phyloP scores from a whole-genome alignment of 495 filamentous ascomycete species.

The Mytilinidion resinicola region DNA sequence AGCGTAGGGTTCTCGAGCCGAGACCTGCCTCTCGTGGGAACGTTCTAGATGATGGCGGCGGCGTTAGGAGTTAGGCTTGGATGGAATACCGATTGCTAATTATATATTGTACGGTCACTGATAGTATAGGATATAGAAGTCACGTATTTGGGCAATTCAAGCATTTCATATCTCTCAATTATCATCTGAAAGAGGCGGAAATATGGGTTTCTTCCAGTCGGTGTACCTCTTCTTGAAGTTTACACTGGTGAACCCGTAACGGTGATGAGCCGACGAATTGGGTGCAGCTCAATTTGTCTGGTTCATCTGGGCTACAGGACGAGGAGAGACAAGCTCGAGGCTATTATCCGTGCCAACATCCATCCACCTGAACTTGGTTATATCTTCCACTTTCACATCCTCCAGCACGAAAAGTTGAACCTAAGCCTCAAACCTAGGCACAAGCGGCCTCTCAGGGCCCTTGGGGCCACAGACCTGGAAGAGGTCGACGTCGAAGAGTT shows the following conservation, averaged over 20 bases:
- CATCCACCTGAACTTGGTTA: not conserved
- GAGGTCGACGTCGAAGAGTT: not conserved
- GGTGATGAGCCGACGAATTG: too few relatives aligned
- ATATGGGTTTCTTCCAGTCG: too few relatives aligned
- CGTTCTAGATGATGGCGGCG: conserved; percentile 10
- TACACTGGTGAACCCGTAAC: too few relatives aligned
- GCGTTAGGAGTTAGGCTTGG: not conserved
- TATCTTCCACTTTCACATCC: not conserved
- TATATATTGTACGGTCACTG: too few relatives aligned
- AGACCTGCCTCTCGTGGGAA: conserved; percentile 38
- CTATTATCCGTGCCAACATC: not conserved
- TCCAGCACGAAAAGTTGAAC: not conserved
- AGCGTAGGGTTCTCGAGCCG: conserved; percentile 53
- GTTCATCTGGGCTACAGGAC: too few relatives aligned
- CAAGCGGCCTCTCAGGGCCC: not conserved
- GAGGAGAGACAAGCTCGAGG: conserved; percentile 1
- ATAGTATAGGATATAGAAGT: too few relatives aligned
- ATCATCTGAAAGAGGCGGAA: too few relatives aligned
- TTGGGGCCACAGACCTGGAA: not conserved
- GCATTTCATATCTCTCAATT: too few relatives aligned
- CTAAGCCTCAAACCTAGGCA: not conserved
- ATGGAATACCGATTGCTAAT: too few relatives aligned
- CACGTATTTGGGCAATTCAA: too few relatives aligned
- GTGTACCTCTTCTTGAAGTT: too few relatives aligned
- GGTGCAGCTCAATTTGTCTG: too few relatives aligned